Evolutionary conservation across 805 yeast species (phyloP).

Genomic region (Teunomyces kruisii): DNA sequence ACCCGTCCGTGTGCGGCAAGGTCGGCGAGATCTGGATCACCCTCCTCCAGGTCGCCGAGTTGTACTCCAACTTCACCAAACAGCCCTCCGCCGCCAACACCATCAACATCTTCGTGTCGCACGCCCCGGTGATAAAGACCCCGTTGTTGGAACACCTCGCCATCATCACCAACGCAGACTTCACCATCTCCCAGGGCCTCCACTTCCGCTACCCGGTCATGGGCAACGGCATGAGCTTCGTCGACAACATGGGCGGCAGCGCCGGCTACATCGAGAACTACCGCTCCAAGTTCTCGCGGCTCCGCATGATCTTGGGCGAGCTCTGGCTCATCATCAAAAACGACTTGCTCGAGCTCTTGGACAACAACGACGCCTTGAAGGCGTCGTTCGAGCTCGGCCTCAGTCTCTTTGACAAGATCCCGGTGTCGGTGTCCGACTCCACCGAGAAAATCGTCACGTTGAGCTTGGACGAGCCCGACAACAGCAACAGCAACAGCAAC

Average conservation of each 20-base stretch:
- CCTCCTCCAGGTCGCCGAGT: constrained; percentile 65
- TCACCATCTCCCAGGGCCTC: constrained; percentile 68
- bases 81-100: constrained; percentile 27
- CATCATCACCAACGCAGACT: constrained; percentile 65
- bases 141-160: constrained; percentile 69
- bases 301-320: constrained; percentile 60
- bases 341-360: constrained; percentile 46
- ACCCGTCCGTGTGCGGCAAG: constrained; percentile 21
- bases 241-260: constrained; percentile 44
- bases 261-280: constrained; percentile 53
- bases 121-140: constrained; percentile 70
- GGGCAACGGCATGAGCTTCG: constrained; percentile 66
- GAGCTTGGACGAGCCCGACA: constrained; percentile 23
- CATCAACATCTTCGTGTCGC: constrained; percentile 62
- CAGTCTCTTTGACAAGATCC: constrained; percentile 62
- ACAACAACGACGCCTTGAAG: constrained; percentile 30
- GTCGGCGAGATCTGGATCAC: constrained; percentile 74
- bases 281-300: constrained; percentile 58
- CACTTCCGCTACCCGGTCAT: constrained; percentile 71
- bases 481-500: too few relatives aligned
- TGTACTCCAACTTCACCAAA: constrained; percentile 27
- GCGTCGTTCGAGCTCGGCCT: constrained; percentile 55
- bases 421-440: constrained; percentile 41
- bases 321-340: constrained; percentile 61
- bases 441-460: constrained; percentile 45